Conservation (phyloP, 768 basidiomycete species). For the Lentinula lateritia region DNA sequence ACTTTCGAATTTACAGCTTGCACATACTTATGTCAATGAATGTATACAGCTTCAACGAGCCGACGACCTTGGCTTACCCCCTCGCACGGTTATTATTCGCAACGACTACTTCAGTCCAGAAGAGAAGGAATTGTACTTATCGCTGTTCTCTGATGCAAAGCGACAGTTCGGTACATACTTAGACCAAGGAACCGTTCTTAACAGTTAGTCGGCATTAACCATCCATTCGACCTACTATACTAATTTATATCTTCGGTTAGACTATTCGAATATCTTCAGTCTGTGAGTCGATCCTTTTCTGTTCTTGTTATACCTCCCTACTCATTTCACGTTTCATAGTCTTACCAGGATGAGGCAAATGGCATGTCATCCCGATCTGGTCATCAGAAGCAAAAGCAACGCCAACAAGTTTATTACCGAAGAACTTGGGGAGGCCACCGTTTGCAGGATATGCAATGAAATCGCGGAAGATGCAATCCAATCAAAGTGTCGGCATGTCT, state of each 20-base stretch:
- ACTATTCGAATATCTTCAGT: conserved; percentile 88
- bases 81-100: conserved; percentile 83
- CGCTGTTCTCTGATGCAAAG: conserved; percentile 89
- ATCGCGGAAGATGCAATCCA: conserved; percentile 96
- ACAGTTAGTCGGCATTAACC: conserved; percentile 54
- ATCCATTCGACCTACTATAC: background rate
- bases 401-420: conserved; percentile 52
- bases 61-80: conserved; percentile 93
- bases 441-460: conserved; percentile 96
- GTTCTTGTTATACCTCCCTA: background rate
- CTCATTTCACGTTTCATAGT: conserved; percentile 30
- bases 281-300: conserved; percentile 37
- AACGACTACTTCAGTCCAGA: conserved; percentile 93
- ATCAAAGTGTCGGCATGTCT: conserved; percentile 89
- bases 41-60: conserved; percentile 75
- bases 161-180: conserved; percentile 90
- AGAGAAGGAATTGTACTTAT: conserved; percentile 92
- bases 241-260: conserved; percentile 26
- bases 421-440: conserved; percentile 66
- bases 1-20: background rate
- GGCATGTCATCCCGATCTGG: conserved; percentile 94
- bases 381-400: conserved; percentile 82
- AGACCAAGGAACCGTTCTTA: conserved; percentile 83
- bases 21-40: background rate
- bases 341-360: conserved; percentile 95